Percentiles rank a stretch among this genome's conserved stretches.
Conservation (phyloP, 106 monocot species). For the Dendrobium nobile region DNA sequence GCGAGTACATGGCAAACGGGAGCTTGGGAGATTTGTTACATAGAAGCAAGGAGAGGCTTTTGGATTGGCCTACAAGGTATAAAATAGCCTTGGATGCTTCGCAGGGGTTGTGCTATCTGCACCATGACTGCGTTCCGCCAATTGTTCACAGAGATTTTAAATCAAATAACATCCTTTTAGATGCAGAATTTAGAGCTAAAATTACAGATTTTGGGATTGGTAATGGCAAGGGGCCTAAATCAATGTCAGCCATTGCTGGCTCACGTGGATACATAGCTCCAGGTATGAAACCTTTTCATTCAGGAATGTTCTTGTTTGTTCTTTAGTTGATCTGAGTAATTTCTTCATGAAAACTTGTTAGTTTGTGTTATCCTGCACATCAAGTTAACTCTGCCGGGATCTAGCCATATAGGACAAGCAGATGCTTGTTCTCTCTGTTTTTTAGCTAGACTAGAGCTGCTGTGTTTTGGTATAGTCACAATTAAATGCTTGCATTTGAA, state of each 20-base stretch:
- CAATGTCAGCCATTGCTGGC: slow-evolving; percentile 57
- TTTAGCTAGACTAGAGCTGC: too few species aligned
- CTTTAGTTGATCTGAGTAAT: not conserved
- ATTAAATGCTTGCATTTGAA: too few species aligned
- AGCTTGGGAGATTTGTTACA: slow-evolving; percentile 77
- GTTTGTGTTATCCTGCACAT: too few species aligned
- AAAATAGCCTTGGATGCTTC: slow-evolving; percentile 57
- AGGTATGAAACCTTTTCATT: slow-evolving; percentile 20
- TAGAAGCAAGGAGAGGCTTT: slow-evolving; percentile 30
- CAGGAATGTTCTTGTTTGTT: not conserved
- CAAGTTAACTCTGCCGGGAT: too few species aligned
- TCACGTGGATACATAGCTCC: slow-evolving; percentile 66
- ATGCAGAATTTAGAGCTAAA: slow-evolving; percentile 43
- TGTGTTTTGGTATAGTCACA: too few species aligned
- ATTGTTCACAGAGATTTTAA: slow-evolving; percentile 67
- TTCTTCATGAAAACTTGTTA: not conserved
- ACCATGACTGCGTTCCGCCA: slow-evolving; percentile 53
- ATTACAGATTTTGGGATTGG: slow-evolving; percentile 54
- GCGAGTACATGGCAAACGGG: slow-evolving; percentile 90
- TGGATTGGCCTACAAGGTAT: slow-evolving; percentile 52
- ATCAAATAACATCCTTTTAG: slow-evolving; percentile 62
- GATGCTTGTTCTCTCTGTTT: too few species aligned
- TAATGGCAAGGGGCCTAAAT: slow-evolving; percentile 34
- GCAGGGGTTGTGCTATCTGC: slow-evolving; percentile 56
- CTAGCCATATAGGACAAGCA: too few species aligned